Percentiles rank a stretch among this genome's conserved stretches.
Evolutionary conservation across 177 flowering plant species (phyloP).

Genomic region (Vitis hybrid): DNA sequence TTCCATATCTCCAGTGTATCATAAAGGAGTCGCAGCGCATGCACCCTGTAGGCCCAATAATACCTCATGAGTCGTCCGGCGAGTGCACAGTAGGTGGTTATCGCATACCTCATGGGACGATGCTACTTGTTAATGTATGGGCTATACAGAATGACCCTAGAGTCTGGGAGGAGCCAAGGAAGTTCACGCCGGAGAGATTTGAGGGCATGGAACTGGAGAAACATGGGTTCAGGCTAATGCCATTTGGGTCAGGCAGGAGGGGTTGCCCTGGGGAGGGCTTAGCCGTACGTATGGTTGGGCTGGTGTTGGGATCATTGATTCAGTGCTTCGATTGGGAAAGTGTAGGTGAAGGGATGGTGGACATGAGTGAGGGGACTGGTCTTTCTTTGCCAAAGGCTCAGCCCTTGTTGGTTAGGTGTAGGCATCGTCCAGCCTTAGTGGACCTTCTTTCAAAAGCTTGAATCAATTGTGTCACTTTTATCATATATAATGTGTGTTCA

Average conservation of each 20-base stretch:
- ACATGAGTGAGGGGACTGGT: no score
- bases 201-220: neutral
- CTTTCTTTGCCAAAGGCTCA: no score
- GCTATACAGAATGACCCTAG: conserved; percentile 15
- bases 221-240: neutral
- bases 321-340: no score
- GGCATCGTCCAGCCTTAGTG: no score
- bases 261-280: no score
- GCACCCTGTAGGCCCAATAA: conserved; percentile 11
- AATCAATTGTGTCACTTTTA: no score
- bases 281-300: no score
- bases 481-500: no score
- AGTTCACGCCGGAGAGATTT: conserved; percentile 13
- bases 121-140: conserved; percentile 17
- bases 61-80: conserved; percentile 14
- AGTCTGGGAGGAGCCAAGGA: conserved; percentile 2
- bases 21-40: conserved; percentile 16
- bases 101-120: conserved; percentile 11
- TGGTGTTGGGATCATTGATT: no score
- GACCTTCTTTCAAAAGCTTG: no score
- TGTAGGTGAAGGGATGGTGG: no score
- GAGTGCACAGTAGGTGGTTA: conserved; percentile 16
- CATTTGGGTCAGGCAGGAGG: conserved; percentile 5
- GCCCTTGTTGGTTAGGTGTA: no score
- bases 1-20: conserved; percentile 7